Percentiles rank a stretch among this genome's conserved stretches.
phyloP scores from a whole-genome alignment of 106 monocot species.

The Ottelia alismoides region DNA sequence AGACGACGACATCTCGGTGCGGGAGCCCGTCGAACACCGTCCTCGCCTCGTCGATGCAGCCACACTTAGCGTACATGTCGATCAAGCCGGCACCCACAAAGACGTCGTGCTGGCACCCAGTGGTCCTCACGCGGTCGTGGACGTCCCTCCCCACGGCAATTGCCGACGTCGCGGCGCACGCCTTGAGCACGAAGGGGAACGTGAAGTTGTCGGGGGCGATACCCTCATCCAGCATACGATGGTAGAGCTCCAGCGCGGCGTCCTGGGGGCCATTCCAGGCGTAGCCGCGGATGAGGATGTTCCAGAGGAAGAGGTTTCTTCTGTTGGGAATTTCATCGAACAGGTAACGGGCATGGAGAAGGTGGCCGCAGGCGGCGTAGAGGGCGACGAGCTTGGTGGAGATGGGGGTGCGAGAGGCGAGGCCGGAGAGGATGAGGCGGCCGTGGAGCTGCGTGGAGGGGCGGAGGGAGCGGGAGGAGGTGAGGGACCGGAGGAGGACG shows the following conservation, averaged over 20 bases:
- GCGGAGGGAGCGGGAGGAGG: constrained; percentile 20
- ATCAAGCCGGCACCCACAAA: constrained; percentile 69
- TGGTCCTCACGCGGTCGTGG: constrained; percentile 25
- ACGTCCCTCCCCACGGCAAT: constrained; percentile 28
- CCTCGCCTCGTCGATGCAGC: constrained; percentile 33
- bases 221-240: constrained; percentile 19
- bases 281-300: constrained; percentile 32
- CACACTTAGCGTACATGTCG: constrained; percentile 77
- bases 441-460: constrained; percentile 61
- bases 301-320: constrained; percentile 34
- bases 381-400: constrained; percentile 47
- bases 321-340: constrained; percentile 46
- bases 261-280: constrained; percentile 12
- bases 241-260: constrained; percentile 23
- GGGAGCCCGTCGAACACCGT: constrained; percentile 41
- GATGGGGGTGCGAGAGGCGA: constrained; percentile 22
- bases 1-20: constrained; percentile 42
- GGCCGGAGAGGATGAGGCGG: constrained; percentile 43
- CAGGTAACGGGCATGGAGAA: constrained; percentile 29
- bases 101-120: constrained; percentile 30
- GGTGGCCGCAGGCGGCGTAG: constrained; percentile 20
- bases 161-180: constrained; percentile 31
- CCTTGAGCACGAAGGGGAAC: constrained; percentile 37
- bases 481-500: constrained; percentile 32
- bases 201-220: constrained; percentile 42